Evolutionary conservation across 1,284 basidiomycete genomes (phyloP).

Genomic region (Cutaneotrichosporon mucoides): DNA sequence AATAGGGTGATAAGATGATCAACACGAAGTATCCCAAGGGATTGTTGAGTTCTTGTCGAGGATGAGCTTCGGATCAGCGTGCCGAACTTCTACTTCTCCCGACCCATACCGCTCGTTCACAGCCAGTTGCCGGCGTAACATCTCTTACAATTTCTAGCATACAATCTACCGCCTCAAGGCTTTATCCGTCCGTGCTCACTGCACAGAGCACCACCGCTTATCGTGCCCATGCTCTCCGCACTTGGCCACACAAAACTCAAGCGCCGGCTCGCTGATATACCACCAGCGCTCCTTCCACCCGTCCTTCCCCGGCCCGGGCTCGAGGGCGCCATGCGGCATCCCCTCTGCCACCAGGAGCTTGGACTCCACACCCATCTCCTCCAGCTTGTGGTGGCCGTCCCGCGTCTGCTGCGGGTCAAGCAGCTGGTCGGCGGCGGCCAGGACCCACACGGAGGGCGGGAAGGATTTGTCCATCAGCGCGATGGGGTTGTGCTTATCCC

Average conservation of each 20-base stretch:
- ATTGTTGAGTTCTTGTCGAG: too few species aligned
- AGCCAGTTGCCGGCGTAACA: too few species aligned
- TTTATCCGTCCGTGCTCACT: not conserved
- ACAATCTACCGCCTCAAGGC: too few species aligned
- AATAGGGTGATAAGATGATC: too few species aligned
- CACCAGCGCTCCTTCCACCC: constrained; percentile 1
- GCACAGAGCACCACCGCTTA: not conserved
- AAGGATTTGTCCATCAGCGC: not conserved
- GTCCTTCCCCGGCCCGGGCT: not conserved
- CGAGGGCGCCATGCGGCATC: constrained; percentile 3
- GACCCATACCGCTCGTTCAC: too few species aligned
- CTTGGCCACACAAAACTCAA: not conserved
- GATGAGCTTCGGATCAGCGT: too few species aligned
- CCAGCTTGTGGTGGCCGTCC: not conserved
- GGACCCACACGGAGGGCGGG: constrained; percentile 1
- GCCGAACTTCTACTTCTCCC: too few species aligned
- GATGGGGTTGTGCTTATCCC: not conserved
- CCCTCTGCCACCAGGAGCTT: not conserved
- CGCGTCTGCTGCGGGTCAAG: not conserved
- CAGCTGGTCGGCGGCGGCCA: not conserved
- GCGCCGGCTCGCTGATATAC: not conserved
- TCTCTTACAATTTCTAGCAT: too few species aligned
- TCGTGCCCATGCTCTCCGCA: not conserved
- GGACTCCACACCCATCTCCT: not conserved
- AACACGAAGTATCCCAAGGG: too few species aligned